Evolutionary conservation across 306 rosid genomes (phyloP).

Genomic region (Pterocarpus macrocarpus): DNA sequence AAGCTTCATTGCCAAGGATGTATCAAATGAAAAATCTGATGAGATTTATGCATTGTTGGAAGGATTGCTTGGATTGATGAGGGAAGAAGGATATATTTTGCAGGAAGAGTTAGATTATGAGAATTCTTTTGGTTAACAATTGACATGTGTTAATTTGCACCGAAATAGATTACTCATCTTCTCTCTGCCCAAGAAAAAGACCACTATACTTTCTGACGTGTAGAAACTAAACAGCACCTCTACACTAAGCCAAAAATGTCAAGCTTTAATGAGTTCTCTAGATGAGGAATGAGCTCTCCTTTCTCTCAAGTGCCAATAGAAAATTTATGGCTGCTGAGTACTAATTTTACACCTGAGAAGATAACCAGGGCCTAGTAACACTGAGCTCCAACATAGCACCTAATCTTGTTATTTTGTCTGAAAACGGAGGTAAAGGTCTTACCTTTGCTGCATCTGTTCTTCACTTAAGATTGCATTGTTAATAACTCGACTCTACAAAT

Average conservation of each 20-base stretch:
- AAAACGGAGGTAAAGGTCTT: not conserved
- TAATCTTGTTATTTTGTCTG: constrained; percentile 13
- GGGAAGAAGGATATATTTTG: constrained; percentile 60
- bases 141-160: constrained; percentile 21
- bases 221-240: constrained; percentile 18
- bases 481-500: not conserved
- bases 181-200: constrained; percentile 5
- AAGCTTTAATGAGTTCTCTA: constrained; percentile 22
- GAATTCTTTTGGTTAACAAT: constrained; percentile 47
- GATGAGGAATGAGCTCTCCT: constrained; percentile 8
- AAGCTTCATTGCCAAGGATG: constrained; percentile 63
- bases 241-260: constrained; percentile 6
- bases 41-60: constrained; percentile 67
- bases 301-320: not conserved
- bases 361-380: not conserved
- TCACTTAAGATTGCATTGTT: constrained; percentile 17
- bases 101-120: constrained; percentile 61
- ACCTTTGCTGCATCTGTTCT: constrained; percentile 12
- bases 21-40: constrained; percentile 59
- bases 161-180: not conserved
- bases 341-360: constrained; percentile 22
- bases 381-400: not conserved
- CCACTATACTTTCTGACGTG: constrained; percentile 18
- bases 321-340: constrained; percentile 17
- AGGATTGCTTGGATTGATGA: constrained; percentile 68